A percentile compares a stretch with the other conserved stretches of the same genome.
phyloP scores from a whole-genome alignment of 116 monocot species.

The Cymodocea nodosa region DNA sequence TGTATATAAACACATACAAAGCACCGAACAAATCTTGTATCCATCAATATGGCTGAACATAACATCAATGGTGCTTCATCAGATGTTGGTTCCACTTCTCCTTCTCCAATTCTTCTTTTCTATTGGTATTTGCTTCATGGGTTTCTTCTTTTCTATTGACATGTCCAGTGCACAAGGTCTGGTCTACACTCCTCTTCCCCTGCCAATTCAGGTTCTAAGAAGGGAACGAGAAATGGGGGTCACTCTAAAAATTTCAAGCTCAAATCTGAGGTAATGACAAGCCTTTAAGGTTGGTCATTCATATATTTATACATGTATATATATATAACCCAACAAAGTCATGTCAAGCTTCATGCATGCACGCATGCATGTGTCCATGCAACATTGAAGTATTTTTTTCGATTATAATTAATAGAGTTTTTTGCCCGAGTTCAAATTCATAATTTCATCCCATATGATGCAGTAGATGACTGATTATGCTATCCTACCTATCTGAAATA shows the following conservation, averaged over 20 bases:
- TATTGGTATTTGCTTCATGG: neutral
- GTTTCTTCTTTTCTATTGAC: neutral
- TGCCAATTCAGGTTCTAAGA: slow-evolving; percentile 2
- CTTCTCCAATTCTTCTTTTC: neutral
- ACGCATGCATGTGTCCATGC: too few relatives aligned
- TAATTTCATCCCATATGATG: too few relatives aligned
- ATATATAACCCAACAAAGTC: too few relatives aligned
- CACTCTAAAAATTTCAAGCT: slow-evolving; percentile 24
- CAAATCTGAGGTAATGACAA: slow-evolving; percentile 23
- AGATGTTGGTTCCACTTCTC: slow-evolving; percentile 15
- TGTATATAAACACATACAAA: slow-evolving; percentile 17
- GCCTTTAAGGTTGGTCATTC: too few relatives aligned
- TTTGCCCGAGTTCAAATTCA: too few relatives aligned
- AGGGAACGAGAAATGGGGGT: slow-evolving; percentile 10
- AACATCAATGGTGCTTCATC: slow-evolving; percentile 13
- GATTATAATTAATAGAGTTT: too few relatives aligned
- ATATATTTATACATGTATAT: too few relatives aligned
- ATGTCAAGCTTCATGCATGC: too few relatives aligned
- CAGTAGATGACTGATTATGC: too few relatives aligned
- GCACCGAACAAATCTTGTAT: neutral
- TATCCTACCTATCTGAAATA: too few relatives aligned
- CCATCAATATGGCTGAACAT: slow-evolving; percentile 23
- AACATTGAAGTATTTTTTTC: too few relatives aligned
- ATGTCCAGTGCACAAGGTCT: slow-evolving; percentile 7
- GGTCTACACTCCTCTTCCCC: neutral